phyloP scores from a whole-genome alignment of 2,329 filamentous ascomycete species.

The Atkinsonella hypoxylon region DNA sequence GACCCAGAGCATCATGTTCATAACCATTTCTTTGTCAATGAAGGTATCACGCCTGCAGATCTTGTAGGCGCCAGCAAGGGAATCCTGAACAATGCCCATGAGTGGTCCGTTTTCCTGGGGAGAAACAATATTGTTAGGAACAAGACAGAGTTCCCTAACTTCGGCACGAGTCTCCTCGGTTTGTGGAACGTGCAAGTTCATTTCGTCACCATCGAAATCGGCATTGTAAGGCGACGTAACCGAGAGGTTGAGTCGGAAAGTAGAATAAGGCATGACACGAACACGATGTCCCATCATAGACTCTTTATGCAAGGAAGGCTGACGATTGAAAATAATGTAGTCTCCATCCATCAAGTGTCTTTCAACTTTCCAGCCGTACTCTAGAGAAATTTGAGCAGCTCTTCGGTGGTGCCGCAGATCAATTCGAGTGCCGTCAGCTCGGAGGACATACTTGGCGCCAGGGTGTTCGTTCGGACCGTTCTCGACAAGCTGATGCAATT shows the following conservation, averaged over 20 bases:
- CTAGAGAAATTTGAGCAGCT: slow-evolving; percentile 71
- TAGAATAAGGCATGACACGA: slow-evolving; percentile 97
- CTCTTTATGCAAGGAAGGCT: slow-evolving; percentile 97
- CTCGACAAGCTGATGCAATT: slow-evolving; percentile 76
- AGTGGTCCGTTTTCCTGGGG: slow-evolving; percentile 92
- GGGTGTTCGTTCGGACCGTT: slow-evolving; percentile 94
- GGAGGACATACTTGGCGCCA: slow-evolving; percentile 91
- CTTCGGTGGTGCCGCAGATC: slow-evolving; percentile 89
- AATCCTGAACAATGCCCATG: slow-evolving; percentile 99
- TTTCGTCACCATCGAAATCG: slow-evolving; percentile 99
- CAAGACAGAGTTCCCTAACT: slow-evolving; percentile 86
- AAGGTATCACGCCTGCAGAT: slow-evolving; percentile 89
- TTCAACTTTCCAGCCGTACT: slow-evolving; percentile 98
- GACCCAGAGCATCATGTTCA: slow-evolving; percentile 96
- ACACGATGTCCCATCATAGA: slow-evolving; percentile 99
- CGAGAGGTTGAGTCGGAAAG: slow-evolving; percentile 92
- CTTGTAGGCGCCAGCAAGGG: slow-evolving; percentile 92
- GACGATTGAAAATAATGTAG: slow-evolving; percentile 98
- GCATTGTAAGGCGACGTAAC: slow-evolving; percentile 99
- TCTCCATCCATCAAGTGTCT: slow-evolving; percentile 92
- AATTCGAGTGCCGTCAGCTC: slow-evolving; percentile 85
- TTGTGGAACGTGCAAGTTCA: slow-evolving; percentile 99
- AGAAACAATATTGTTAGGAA: slow-evolving; percentile 97
- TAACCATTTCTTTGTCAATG: slow-evolving; percentile 78
- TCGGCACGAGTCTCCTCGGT: slow-evolving; percentile 94